Evolutionary conservation across 225 moss, liverwort and hornwort species (phyloP).

Genomic region (Asterella californica): DNA sequence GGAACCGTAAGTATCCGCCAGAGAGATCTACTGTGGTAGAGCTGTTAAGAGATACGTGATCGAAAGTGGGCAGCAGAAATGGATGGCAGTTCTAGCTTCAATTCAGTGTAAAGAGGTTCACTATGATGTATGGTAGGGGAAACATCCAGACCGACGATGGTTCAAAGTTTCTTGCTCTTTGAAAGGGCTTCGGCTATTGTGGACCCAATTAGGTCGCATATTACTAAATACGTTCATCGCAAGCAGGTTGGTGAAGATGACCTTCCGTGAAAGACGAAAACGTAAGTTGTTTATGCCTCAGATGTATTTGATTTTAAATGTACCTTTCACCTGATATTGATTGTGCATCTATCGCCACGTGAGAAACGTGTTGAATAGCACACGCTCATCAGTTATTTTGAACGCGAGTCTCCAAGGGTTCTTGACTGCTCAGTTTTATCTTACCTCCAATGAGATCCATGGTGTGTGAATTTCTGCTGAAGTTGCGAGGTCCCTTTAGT

Average conservation of each 20-base stretch:
- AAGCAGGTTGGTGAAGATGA: conserved; percentile 67
- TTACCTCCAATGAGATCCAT: too few species aligned
- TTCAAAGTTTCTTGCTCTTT: too few species aligned
- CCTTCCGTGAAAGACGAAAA: conserved; percentile 70
- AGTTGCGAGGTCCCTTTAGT: neutral
- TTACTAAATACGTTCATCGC: neutral
- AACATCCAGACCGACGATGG: too few species aligned
- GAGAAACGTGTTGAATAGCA: too few species aligned
- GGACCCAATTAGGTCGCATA: neutral
- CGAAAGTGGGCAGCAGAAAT: neutral
- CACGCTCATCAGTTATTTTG: too few species aligned
- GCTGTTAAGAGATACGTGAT: neutral
- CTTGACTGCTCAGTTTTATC: too few species aligned
- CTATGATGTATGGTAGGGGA: too few species aligned
- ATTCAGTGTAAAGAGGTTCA: too few species aligned
- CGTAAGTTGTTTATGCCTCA: conserved; percentile 38
- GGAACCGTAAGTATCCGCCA: conserved; percentile 53
- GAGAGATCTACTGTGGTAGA: neutral
- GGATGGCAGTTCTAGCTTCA: neutral
- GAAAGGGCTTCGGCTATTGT: too few species aligned
- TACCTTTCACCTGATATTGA: neutral
- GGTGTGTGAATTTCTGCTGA: neutral
- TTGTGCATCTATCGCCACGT: too few species aligned
- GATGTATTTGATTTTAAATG: neutral
- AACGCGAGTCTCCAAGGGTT: too few species aligned